Evolutionary conservation across 345 rosid species (phyloP).

Genomic region (Citrus australasica): DNA sequence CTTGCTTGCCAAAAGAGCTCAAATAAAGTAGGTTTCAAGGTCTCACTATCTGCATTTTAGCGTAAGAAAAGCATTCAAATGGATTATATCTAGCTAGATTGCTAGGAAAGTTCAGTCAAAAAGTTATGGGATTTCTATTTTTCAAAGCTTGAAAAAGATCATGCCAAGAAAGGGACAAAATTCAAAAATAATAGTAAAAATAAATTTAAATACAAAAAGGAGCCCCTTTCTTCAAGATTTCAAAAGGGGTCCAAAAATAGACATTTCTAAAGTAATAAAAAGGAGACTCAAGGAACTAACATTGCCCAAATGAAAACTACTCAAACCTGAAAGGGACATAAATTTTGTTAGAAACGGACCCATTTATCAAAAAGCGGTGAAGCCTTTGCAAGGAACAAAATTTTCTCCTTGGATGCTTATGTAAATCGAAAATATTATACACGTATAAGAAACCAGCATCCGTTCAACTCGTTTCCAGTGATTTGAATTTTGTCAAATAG

Average conservation of each 20-base stretch:
- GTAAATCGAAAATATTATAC: neutral
- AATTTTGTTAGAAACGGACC: slow-evolving; percentile 35
- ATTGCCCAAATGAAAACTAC: slow-evolving; percentile 18
- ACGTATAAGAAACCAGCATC: neutral
- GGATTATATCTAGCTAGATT: neutral
- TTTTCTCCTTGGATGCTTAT: slow-evolving; percentile 29
- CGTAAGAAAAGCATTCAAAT: slow-evolving; percentile 25
- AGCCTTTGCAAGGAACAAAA: neutral
- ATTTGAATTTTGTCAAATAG: neutral
- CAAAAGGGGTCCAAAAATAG: slow-evolving; percentile 41
- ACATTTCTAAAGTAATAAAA: slow-evolving; percentile 26
- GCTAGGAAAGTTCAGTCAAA: slow-evolving; percentile 42
- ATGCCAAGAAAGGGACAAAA: slow-evolving; percentile 41
- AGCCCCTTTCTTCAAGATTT: slow-evolving; percentile 23
- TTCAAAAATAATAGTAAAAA: neutral
- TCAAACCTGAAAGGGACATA: slow-evolving; percentile 29
- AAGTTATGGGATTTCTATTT: slow-evolving; percentile 21
- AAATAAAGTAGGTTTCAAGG: neutral
- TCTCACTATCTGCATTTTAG: slow-evolving; percentile 21
- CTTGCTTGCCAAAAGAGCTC: slow-evolving; percentile 11
- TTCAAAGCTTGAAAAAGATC: slow-evolving; percentile 21
- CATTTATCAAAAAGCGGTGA: slow-evolving; percentile 16
- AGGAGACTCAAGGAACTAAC: slow-evolving; percentile 1
- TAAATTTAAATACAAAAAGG: slow-evolving; percentile 33
- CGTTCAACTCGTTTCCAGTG: slow-evolving; percentile 9